These are phyloP conservation scores for Pythium volutum DNA, from an alignment of 352 stramenopile genomes.

Conservation along the genomic window DNA sequence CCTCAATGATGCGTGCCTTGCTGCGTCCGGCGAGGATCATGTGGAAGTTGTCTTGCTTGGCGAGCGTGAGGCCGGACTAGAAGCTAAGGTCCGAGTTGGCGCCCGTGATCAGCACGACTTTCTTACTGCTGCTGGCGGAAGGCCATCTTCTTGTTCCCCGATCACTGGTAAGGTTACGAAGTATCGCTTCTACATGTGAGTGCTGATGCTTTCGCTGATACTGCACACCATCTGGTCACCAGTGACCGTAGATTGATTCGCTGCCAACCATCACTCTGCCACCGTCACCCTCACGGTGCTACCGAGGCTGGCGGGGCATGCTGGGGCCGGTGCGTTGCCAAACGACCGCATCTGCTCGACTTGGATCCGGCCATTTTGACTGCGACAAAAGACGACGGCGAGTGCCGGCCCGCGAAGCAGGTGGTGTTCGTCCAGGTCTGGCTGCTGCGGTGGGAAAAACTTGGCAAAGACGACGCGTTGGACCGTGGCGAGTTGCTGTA, in stretches of 20 bases:
- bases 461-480: not conserved
- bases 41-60: constrained; percentile 25
- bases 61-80: constrained; percentile 26
- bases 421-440: not conserved
- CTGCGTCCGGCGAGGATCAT: constrained; percentile 33
- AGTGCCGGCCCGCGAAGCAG: not conserved
- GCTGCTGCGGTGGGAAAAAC: not conserved
- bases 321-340: not conserved
- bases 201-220: too few species aligned
- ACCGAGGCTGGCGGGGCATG: too few species aligned
- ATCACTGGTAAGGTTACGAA: too few species aligned
- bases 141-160: too few species aligned
- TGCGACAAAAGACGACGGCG: not conserved
- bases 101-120: constrained; percentile 34
- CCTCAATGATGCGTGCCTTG: constrained; percentile 24
- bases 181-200: too few species aligned
- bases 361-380: not conserved
- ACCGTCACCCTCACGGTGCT: too few species aligned
- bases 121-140: constrained; percentile 12
- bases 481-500: not conserved
- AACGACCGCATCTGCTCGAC: not conserved
- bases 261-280: too few species aligned
- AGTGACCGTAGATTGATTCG: too few species aligned
- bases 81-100: constrained; percentile 33
- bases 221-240: too few species aligned